Evolutionary conservation across 192 early-diverging fungal species (phyloP).

Genomic region (Backusella westeae): DNA sequence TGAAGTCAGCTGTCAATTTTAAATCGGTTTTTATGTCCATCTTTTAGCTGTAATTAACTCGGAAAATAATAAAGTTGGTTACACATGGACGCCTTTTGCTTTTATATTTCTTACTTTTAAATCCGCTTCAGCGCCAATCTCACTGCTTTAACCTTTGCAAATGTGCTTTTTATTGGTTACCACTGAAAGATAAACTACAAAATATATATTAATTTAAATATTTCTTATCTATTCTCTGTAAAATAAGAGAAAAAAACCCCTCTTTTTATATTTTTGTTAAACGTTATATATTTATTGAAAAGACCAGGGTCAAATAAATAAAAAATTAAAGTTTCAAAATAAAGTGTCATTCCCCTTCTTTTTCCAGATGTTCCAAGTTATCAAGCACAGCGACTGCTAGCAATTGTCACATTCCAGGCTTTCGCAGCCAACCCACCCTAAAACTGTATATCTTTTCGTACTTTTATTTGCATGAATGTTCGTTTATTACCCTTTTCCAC

Average conservation of each 20-base stretch:
- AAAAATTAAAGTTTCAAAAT: constrained; percentile 5
- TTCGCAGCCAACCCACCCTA: neutral
- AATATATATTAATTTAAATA: neutral
- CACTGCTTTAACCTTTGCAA: neutral
- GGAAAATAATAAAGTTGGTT: neutral
- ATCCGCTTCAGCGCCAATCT: neutral
- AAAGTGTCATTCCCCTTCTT: neutral
- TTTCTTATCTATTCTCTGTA: constrained; percentile 2
- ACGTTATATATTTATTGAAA: neutral
- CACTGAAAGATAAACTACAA: neutral
- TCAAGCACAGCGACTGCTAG: neutral
- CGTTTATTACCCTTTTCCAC: neutral
- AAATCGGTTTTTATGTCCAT: neutral
- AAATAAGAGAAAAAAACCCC: neutral
- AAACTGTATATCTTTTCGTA: neutral
- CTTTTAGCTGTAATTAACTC: neutral
- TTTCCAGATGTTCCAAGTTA: constrained; percentile 8
- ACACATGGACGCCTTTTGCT: neutral
- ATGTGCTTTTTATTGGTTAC: neutral
- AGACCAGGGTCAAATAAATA: neutral
- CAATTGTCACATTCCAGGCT: neutral
- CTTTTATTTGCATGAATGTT: neutral
- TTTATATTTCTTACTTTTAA: neutral
- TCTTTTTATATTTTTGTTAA: neutral
- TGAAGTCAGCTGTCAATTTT: neutral